Conservation (phyloP, 129 eudicot species). For the Arctium minus region DNA sequence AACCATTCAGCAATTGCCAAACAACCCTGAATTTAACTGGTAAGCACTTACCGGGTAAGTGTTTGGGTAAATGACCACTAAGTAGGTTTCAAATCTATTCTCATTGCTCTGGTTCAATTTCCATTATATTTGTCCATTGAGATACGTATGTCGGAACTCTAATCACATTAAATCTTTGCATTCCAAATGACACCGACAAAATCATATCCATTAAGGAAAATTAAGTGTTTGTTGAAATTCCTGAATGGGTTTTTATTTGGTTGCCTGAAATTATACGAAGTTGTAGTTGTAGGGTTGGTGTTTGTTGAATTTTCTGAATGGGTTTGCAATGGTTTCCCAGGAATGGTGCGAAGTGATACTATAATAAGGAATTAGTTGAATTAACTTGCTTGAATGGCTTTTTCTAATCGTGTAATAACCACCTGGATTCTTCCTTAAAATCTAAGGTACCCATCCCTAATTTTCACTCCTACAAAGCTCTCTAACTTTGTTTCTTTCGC, state of each 20-base stretch:
- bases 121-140: too few species aligned
- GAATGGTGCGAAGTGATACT: background rate
- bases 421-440: conserved; percentile 37
- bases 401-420: conserved; percentile 51
- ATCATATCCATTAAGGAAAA: background rate
- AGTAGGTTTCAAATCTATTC: too few species aligned
- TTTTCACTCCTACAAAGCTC: conserved; percentile 26
- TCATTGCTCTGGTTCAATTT: too few species aligned
- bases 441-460: conserved; percentile 13
- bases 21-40: too few species aligned
- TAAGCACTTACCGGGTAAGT: too few species aligned
- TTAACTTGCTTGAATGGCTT: conserved; percentile 57
- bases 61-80: too few species aligned
- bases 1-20: too few species aligned
- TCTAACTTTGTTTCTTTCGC: conserved; percentile 27
- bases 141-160: too few species aligned
- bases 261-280: background rate
- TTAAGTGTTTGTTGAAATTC: conserved; percentile 3
- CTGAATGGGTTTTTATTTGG: background rate
- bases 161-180: too few species aligned
- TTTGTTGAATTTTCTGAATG: conserved; percentile 4
- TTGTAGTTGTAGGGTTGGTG: background rate
- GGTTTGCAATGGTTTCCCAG: background rate
- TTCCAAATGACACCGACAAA: too few species aligned
- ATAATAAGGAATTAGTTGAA: conserved; percentile 17